phyloP scores from a whole-genome alignment of 345 rosid genomes.

The Eucalyptus brandiana region DNA sequence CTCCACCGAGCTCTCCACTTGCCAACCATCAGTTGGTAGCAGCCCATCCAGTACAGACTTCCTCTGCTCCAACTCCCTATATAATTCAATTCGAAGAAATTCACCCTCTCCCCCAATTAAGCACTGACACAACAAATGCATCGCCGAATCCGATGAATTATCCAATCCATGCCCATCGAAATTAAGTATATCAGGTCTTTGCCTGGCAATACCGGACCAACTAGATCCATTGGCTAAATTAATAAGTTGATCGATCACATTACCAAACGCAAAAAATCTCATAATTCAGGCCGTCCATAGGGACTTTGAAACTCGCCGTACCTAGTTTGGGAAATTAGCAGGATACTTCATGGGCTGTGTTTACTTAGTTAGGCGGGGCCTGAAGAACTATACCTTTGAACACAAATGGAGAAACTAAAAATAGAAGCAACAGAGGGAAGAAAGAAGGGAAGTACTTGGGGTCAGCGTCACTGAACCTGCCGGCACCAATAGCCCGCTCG shows the following conservation, averaged over 20 bases:
- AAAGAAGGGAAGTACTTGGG: conserved; percentile 10
- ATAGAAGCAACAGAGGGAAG: background rate
- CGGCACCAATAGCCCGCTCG: conserved; percentile 79
- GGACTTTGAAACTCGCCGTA: background rate
- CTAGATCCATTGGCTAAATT: background rate
- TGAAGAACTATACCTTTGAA: background rate
- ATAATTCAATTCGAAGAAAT: background rate
- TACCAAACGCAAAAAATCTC: background rate
- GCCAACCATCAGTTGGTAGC: conserved; percentile 21
- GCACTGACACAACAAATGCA: background rate
- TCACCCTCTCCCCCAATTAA: background rate
- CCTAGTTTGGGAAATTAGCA: background rate
- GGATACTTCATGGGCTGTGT: background rate
- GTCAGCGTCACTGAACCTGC: conserved; percentile 64
- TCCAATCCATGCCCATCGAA: background rate
- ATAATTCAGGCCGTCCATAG: background rate
- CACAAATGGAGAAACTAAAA: background rate
- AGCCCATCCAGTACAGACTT: conserved; percentile 34
- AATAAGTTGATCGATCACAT: background rate
- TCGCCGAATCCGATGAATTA: background rate
- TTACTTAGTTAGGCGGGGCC: background rate
- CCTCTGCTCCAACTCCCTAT: conserved; percentile 29
- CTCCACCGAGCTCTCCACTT: conserved; percentile 43
- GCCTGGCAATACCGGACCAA: background rate
- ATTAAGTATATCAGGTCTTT: background rate